phyloP scores from a whole-genome alignment of 768 basidiomycete species.

The Mycena venus region DNA sequence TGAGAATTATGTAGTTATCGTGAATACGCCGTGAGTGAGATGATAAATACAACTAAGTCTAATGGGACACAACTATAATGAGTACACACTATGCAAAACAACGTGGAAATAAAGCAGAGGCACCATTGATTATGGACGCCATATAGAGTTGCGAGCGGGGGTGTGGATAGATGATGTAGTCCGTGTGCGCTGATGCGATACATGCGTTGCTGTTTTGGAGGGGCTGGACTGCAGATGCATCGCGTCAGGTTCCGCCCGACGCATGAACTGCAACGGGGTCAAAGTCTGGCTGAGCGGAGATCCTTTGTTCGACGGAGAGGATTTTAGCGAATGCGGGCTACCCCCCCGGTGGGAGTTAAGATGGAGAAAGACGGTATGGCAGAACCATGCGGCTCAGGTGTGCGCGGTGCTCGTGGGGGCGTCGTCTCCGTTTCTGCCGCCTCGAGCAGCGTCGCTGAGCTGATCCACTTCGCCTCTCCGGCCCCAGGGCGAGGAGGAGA shows the following conservation, averaged over 20 bases:
- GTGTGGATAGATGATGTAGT: slow-evolving; percentile 56
- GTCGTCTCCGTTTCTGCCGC: slow-evolving; percentile 56
- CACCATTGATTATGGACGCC: slow-evolving; percentile 78
- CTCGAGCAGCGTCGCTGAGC: slow-evolving; percentile 78
- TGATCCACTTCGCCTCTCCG: slow-evolving; percentile 88
- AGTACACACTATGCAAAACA: slow-evolving; percentile 26
- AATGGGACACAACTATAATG: not conserved
- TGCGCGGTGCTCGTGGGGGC: slow-evolving; percentile 62
- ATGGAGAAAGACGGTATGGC: slow-evolving; percentile 78
- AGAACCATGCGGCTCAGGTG: slow-evolving; percentile 74
- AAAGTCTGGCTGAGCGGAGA: slow-evolving; percentile 67
- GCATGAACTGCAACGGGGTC: slow-evolving; percentile 85
- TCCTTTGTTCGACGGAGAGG: slow-evolving; percentile 69
- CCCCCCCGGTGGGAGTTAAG: slow-evolving; percentile 67
- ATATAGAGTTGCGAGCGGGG: slow-evolving; percentile 67
- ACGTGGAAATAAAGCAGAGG: slow-evolving; percentile 17
- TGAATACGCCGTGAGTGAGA: slow-evolving; percentile 21
- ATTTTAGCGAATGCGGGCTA: slow-evolving; percentile 65
- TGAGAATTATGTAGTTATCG: slow-evolving; percentile 13
- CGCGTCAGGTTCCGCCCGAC: slow-evolving; percentile 78
- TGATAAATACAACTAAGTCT: slow-evolving; percentile 30
- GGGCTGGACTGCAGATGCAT: slow-evolving; percentile 49
- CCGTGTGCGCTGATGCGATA: slow-evolving; percentile 50
- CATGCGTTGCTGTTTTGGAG: slow-evolving; percentile 61
- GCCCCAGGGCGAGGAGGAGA: slow-evolving; percentile 66